These are phyloP conservation scores for Aureobasidium namibiae DNA, from an alignment of 2,329 filamentous ascomycete species.

Conservation along the genomic window DNA sequence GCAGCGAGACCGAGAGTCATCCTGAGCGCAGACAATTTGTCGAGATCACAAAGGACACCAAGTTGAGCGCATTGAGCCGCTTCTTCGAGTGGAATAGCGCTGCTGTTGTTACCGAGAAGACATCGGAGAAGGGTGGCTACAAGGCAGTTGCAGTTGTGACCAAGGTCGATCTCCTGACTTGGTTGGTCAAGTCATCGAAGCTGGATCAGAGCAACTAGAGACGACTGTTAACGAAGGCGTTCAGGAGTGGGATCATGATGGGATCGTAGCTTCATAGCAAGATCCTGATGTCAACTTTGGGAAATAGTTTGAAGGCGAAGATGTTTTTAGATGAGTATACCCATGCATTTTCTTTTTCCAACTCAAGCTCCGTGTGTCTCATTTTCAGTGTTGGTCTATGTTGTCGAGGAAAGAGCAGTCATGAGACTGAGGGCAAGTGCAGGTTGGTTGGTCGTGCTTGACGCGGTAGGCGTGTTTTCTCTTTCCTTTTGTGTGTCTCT, in stretches of 20 bases:
- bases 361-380: neutral
- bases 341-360: slow-evolving; percentile 6
- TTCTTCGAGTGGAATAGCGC: slow-evolving; percentile 99
- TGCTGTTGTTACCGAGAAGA: slow-evolving; percentile 80
- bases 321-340: slow-evolving; percentile 7
- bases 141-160: slow-evolving; percentile 88
- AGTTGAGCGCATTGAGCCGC: slow-evolving; percentile 70
- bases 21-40: slow-evolving; percentile 65
- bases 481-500: neutral
- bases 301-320: neutral
- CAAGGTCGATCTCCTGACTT: slow-evolving; percentile 90
- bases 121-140: slow-evolving; percentile 45
- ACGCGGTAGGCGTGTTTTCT: neutral
- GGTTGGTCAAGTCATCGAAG: slow-evolving; percentile 65
- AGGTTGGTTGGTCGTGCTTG: neutral
- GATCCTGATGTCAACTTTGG: neutral
- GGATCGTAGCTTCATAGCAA: neutral
- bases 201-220: slow-evolving; percentile 14
- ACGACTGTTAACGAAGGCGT: neutral
- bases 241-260: neutral
- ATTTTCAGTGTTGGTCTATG: neutral
- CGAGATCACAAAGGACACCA: slow-evolving; percentile 87
- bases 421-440: neutral
- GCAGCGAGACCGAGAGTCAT: slow-evolving; percentile 27
- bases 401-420: neutral